Evolutionary conservation across 352 stramenopile genomes (phyloP).

Genomic region (Phytophthora cryptogea): DNA sequence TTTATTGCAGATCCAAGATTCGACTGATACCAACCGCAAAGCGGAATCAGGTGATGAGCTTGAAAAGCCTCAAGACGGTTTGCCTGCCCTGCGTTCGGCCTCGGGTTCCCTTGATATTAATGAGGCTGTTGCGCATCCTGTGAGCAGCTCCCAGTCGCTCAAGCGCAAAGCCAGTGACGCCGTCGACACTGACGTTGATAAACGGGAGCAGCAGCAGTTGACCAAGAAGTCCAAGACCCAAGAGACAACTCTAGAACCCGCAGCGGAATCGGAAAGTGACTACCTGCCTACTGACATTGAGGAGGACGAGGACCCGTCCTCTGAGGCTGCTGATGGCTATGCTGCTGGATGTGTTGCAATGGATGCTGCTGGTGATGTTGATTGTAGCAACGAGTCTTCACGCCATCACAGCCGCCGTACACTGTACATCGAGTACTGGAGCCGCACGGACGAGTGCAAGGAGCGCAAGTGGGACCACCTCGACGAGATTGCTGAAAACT

Average conservation of each 20-base stretch:
- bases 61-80: slow-evolving; percentile 38
- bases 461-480: slow-evolving; percentile 89
- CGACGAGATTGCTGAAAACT: slow-evolving; percentile 80
- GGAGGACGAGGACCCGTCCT: slow-evolving; percentile 26
- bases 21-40: not conserved
- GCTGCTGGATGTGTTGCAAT: slow-evolving; percentile 33
- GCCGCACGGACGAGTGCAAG: slow-evolving; percentile 86
- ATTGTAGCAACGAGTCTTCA: slow-evolving; percentile 46
- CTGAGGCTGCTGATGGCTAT: slow-evolving; percentile 28
- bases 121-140: slow-evolving; percentile 66
- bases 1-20: slow-evolving; percentile 1
- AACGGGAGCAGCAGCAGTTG: slow-evolving; percentile 27
- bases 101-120: slow-evolving; percentile 72
- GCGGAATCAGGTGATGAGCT: slow-evolving; percentile 44
- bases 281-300: slow-evolving; percentile 46
- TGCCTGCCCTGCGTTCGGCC: slow-evolving; percentile 33
- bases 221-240: slow-evolving; percentile 41
- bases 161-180: slow-evolving; percentile 58
- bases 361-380: slow-evolving; percentile 55
- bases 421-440: slow-evolving; percentile 91
- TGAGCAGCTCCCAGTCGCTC: slow-evolving; percentile 60
- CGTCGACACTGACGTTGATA: slow-evolving; percentile 27
- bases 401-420: slow-evolving; percentile 58
- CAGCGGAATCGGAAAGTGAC: slow-evolving; percentile 42
- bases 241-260: slow-evolving; percentile 10